phyloP scores from a whole-genome alignment of 2,329 filamentous ascomycete genomes.

The Aspergillus sp. region DNA sequence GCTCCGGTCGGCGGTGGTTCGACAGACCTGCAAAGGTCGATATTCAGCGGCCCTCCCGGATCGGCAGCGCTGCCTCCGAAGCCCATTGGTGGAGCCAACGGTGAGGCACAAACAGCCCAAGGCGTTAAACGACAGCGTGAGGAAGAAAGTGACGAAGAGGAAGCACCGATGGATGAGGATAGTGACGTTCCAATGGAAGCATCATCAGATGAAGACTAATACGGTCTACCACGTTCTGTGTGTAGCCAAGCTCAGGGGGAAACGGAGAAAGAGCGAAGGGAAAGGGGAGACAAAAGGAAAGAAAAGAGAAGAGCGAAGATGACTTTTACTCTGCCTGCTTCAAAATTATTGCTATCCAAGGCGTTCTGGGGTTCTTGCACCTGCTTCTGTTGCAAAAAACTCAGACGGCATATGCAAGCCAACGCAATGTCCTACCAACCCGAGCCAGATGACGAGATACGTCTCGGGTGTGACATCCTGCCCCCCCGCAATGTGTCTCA shows the following conservation, averaged over 20 bases:
- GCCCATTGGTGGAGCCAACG: constrained; percentile 38
- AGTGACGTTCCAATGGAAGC: constrained; percentile 64
- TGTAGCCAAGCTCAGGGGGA: constrained; percentile 2
- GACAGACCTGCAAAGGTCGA: constrained; percentile 70
- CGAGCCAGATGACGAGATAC: constrained; percentile 84
- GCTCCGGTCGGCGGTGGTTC: constrained; percentile 52
- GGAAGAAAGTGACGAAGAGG: constrained; percentile 51
- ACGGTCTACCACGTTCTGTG: not conserved
- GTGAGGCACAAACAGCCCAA: constrained; percentile 46
- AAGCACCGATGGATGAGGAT: constrained; percentile 58
- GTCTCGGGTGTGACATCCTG: constrained; percentile 43
- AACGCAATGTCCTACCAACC: constrained; percentile 73
- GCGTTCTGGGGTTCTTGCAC: constrained; percentile 14
- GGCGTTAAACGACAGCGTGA: constrained; percentile 64
- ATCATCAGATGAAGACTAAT: constrained; percentile 65
- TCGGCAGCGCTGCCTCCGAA: constrained; percentile 42
- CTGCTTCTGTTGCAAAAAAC: constrained; percentile 38
- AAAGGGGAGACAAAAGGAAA: not conserved
- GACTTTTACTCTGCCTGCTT: constrained; percentile 10
- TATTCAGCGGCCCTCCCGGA: constrained; percentile 60
- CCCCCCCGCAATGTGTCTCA: constrained; percentile 54
- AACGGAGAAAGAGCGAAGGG: constrained; percentile 7
- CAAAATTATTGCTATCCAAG: constrained; percentile 9
- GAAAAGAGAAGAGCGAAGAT: not conserved
- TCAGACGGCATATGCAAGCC: constrained; percentile 70